These are phyloP conservation scores for Malassezia japonica DNA, from an alignment of 1,284 basidiomycete species.

Conservation along the genomic window DNA sequence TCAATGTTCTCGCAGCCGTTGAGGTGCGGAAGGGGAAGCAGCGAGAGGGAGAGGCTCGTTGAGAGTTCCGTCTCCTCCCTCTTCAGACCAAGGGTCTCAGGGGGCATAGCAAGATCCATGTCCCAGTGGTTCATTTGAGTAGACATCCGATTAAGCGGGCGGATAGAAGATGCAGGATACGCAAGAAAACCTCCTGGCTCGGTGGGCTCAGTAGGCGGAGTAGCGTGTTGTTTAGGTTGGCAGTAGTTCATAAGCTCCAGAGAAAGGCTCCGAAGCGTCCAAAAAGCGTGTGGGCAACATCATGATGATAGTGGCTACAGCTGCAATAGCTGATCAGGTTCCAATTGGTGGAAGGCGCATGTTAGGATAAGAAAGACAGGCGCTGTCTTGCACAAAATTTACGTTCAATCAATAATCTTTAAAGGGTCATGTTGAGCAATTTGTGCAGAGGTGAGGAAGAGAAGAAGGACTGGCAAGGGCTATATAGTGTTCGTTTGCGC, in stretches of 20 bases:
- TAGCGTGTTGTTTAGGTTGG: neutral
- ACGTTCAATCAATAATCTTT: slow-evolving; percentile 3
- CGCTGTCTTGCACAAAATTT: slow-evolving; percentile 10
- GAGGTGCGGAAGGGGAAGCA: neutral
- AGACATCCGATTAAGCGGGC: neutral
- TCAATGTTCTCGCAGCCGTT: neutral
- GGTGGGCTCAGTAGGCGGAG: neutral
- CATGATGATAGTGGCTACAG: slow-evolving; percentile 13
- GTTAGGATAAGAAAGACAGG: neutral
- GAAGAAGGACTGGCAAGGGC: neutral
- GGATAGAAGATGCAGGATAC: neutral
- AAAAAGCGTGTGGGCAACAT: slow-evolving; percentile 3
- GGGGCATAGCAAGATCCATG: neutral
- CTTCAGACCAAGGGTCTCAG: neutral
- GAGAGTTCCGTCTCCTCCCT: slow-evolving; percentile 4
- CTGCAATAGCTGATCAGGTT: neutral
- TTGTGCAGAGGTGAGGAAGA: neutral
- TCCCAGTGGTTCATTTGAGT: neutral
- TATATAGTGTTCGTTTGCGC: slow-evolving; percentile 3
- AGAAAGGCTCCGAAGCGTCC: slow-evolving; percentile 17
- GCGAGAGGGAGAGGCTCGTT: slow-evolving; percentile 2
- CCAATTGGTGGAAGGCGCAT: neutral
- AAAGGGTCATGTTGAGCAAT: slow-evolving; percentile 6
- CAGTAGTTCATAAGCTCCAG: slow-evolving; percentile 13
- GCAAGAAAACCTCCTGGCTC: neutral